Evolutionary conservation across 208 protist species (phyloP), one percentile per base, ranked within the genome.

Genomic region (Leishmania turanica): DNA sequence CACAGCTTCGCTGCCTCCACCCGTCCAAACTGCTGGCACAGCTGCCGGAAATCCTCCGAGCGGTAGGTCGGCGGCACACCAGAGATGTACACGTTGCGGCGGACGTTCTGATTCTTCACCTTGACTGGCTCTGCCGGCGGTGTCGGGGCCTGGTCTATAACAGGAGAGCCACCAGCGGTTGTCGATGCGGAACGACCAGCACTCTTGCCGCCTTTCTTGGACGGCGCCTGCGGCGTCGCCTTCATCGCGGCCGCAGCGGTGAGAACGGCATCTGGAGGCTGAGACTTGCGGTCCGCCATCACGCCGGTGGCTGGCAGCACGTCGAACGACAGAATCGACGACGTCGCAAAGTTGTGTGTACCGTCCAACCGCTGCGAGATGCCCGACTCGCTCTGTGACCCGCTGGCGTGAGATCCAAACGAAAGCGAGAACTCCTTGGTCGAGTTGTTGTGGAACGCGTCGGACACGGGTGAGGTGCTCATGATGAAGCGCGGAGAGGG

Each of bases 61-160:
- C 82, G 79, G 79, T 86, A 90, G 24, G 58, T 81, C 13, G 89
- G 77, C 0, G 92, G 88, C 49, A 95, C 84, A 54, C 90, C 90
- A 19, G 87, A 92, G 83, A 95, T 85, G 82, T 95, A 95, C 75
- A 95, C 92, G 76, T 95, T 95, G 82, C 91, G 89, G n/a, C 82
- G 88, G 75, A 90, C 84, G 8, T 91, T 86, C 5, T 51, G 53
- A 47, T 86, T 90, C 40, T 53, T 78, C 6, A 24, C 37, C 7
- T 82, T 78, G 1, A 51, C n/a, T n/a, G 68, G 24, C 24, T 62
- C 62, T 69, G 40, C 34, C 62, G 73, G 64, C 6, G 77, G 64
- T n/a, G 45, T 68, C 42, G 42, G 42, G 24, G 34, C 27, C 71
- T 49, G 40, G 7, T 45, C 37, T 4, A 69, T 76, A n/a, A 78